These are phyloP conservation scores for Filosporella fistucella DNA, from an alignment of 495 filamentous ascomycete genomes.

Conservation along the genomic window DNA sequence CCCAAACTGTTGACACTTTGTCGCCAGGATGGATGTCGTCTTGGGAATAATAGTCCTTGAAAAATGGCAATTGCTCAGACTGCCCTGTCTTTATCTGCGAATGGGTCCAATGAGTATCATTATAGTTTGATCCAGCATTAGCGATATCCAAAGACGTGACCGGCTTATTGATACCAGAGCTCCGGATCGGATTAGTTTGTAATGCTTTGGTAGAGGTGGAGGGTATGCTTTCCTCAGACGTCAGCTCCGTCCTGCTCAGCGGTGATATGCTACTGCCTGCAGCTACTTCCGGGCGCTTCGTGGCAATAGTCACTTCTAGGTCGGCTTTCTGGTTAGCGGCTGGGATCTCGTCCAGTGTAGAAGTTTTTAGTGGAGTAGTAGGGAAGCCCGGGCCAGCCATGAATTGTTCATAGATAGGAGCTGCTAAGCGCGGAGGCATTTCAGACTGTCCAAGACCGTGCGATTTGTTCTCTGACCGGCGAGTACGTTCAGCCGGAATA, in stretches of 20 bases:
- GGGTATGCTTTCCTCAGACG: conserved; percentile 1
- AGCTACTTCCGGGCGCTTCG: conserved; percentile 3
- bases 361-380: conserved; percentile 1
- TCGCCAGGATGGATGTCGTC: conserved; percentile 94
- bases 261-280: conserved; percentile 3
- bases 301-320: conserved; percentile 2
- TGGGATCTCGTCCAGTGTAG: neutral
- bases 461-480: conserved; percentile 2
- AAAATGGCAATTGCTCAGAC: conserved; percentile 89
- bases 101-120: conserved; percentile 2
- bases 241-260: conserved; percentile 3
- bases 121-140: conserved; percentile 4
- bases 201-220: conserved; percentile 2
- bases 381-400: conserved; percentile 1
- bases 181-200: conserved; percentile 2
- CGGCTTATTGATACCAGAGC: conserved; percentile 1
- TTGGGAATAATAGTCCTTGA: conserved; percentile 98
- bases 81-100: conserved; percentile 35
- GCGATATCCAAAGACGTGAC: neutral
- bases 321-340: conserved; percentile 1
- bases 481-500: neutral
- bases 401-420: conserved; percentile 1
- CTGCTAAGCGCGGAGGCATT: conserved; percentile 4
- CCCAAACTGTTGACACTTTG: conserved; percentile 89
- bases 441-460: conserved; percentile 2